Percentiles rank a stretch among this genome's conserved stretches.
Evolutionary conservation across 2,329 filamentous ascomycete species (phyloP).

Genomic region (Raffaelea ambrosiae): DNA sequence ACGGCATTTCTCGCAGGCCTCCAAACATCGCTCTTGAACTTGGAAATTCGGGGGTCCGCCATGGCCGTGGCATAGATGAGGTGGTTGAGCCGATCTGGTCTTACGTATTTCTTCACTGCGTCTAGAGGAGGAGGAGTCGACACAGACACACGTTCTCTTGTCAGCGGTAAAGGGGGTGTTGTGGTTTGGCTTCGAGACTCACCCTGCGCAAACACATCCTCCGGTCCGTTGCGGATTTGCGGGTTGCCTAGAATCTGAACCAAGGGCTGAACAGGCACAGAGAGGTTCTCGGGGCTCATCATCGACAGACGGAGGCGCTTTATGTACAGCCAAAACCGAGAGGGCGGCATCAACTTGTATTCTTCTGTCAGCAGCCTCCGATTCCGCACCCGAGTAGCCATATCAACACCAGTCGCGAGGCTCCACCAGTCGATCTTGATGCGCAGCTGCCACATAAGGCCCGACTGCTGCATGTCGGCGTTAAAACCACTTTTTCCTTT

Average conservation of each 20-base stretch:
- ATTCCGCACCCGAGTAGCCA: slow-evolving; percentile 17
- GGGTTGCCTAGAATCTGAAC: background rate
- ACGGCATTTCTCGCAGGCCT: background rate
- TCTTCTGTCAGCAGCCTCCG: slow-evolving; percentile 16
- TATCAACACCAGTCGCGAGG: slow-evolving; percentile 17
- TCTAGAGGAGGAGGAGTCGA: too few relatives aligned
- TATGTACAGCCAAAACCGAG: slow-evolving; percentile 16
- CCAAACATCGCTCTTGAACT: background rate
- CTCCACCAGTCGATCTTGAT: slow-evolving; percentile 24
- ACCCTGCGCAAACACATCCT: background rate
- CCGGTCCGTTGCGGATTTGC: background rate
- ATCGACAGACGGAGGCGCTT: background rate
- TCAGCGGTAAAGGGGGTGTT: too few relatives aligned
- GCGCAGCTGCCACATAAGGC: slow-evolving; percentile 19
- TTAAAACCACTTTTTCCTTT: background rate
- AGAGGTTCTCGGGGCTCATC: background rate
- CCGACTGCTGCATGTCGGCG: slow-evolving; percentile 10
- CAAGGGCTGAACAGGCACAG: background rate
- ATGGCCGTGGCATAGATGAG: background rate
- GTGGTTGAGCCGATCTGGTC: background rate
- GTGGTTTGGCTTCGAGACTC: too few relatives aligned
- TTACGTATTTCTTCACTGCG: background rate
- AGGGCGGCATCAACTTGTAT: slow-evolving; percentile 18
- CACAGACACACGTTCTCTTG: too few relatives aligned
- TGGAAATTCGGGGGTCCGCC: background rate